Evolutionary conservation across 2,329 filamentous ascomycete species (phyloP), one percentile per base, ranked within the genome.

Genomic region (Emergomyces pasteurianus): DNA sequence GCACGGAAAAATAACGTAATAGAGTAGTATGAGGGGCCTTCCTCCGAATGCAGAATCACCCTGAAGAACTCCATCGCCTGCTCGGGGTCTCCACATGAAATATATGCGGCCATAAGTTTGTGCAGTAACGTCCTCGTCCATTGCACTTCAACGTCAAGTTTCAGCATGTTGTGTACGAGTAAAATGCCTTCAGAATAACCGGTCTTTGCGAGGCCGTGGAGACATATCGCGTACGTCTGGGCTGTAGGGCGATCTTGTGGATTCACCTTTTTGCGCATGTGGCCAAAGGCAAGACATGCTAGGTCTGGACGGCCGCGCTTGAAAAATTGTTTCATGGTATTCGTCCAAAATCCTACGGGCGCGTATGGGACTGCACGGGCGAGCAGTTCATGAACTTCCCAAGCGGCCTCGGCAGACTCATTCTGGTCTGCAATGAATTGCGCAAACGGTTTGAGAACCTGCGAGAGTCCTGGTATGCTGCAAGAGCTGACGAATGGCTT

Each of bases 121-220:
- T 96, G 97, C 67, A 87, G 84, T 1, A 97, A 78, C 60, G 78
- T 80, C 0, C 92, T 97, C 66, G 83, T 86, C 4, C 87, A 81
- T 66, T 92, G 85, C 43, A 97, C 81, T 49, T 84, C 83, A n/a
- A 86, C 81, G 72, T 99, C 94, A 72, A 96, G 86, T 76, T 96
- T 97, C 66, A 96, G 80, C 84, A 96, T 92, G 71, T 96, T 96
- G 76, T 96, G 88, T 1, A 95, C 83, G 63, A 88, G 83, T 62
- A 85, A 83, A 23, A 96, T 77, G 49, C 85, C 85, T 60, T 89
- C 85, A 1, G 75, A 69, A 67, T 88, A 85, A 16, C 73, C 75
- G 9, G 79, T 79, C 36, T 77, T 76, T 3, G 86, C 86, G 28
- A 96, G 82, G 2, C 90, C 89, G 62, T 89, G 83, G 61, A 97